Percentiles rank a stretch among this genome's conserved stretches.
These are phyloP conservation scores for Globisporangium camurandrum DNA, from an alignment of 352 stramenopile species.

Conservation along the genomic window DNA sequence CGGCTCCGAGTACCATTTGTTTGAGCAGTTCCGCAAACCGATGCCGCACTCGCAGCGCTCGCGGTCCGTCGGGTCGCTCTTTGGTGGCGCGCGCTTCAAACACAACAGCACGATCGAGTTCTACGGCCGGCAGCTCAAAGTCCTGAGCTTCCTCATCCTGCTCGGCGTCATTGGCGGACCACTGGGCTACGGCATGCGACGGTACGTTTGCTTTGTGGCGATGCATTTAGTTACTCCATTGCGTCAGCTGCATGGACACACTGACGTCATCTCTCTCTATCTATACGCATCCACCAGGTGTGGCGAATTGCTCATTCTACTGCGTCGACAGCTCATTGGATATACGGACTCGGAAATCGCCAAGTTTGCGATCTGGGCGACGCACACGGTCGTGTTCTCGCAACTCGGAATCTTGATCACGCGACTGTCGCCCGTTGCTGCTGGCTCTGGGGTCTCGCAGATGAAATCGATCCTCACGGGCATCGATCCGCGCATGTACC, in stretches of 20 bases:
- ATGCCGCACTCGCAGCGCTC: constrained; percentile 26
- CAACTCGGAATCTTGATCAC: constrained; percentile 62
- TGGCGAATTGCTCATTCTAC: constrained; percentile 28
- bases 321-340: constrained; percentile 36
- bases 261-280: too few species aligned
- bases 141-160: constrained; percentile 69
- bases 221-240: not conserved
- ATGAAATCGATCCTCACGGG: constrained; percentile 88
- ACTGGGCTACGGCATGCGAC: constrained; percentile 65
- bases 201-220: not conserved
- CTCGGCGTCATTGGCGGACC: constrained; percentile 74
- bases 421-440: constrained; percentile 57
- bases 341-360: constrained; percentile 19
- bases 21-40: constrained; percentile 13
- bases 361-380: constrained; percentile 52
- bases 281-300: too few species aligned
- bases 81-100: constrained; percentile 38
- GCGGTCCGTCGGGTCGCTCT: constrained; percentile 47
- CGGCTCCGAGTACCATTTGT: constrained; percentile 25
- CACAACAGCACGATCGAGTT: constrained; percentile 34
- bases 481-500: constrained; percentile 72
- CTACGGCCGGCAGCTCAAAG: constrained; percentile 59
- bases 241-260: too few species aligned
- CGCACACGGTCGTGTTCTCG: constrained; percentile 68
- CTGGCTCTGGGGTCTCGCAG: constrained; percentile 77